Percentiles rank a stretch among this genome's conserved stretches.
These are phyloP conservation scores for Ophiocordyceps camponoti-saundersi DNA, from an alignment of 2,329 filamentous ascomycete genomes.

Conservation along the genomic window DNA sequence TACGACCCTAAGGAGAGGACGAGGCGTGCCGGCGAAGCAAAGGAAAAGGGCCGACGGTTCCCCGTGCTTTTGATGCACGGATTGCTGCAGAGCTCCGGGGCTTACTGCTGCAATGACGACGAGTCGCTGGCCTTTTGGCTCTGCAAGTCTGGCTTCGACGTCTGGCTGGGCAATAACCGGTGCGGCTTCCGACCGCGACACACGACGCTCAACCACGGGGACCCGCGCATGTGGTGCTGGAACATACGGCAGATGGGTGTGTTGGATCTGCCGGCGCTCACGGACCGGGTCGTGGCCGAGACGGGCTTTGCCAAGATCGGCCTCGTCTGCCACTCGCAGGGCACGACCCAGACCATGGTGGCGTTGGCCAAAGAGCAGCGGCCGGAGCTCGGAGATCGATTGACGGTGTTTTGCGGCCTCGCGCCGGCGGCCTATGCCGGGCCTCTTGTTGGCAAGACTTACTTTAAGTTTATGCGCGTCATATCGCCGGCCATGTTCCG, in stretches of 20 bases:
- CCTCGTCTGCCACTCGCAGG: constrained; percentile 77
- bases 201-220: constrained; percentile 47
- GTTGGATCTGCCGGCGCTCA: constrained; percentile 68
- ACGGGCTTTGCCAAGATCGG: constrained; percentile 73
- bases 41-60: constrained; percentile 41
- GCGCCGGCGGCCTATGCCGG: constrained; percentile 86
- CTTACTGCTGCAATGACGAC: constrained; percentile 82
- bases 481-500: constrained; percentile 65
- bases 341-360: constrained; percentile 76
- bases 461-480: constrained; percentile 80
- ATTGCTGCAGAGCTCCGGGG: constrained; percentile 70
- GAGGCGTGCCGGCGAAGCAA: constrained; percentile 14
- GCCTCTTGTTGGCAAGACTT: constrained; percentile 67
- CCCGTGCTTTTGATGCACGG: constrained; percentile 81
- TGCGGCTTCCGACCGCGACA: constrained; percentile 75
- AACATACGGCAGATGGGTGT: constrained; percentile 90
- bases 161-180: constrained; percentile 90
- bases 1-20: constrained; percentile 67
- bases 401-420: constrained; percentile 81
- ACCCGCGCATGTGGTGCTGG: constrained; percentile 94
- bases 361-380: constrained; percentile 80
- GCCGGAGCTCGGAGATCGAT: constrained; percentile 63
- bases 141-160: constrained; percentile 81
- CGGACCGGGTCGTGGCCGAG: constrained; percentile 62
- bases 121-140: constrained; percentile 82